Evolutionary conservation across 495 filamentous ascomycete genomes (phyloP), one percentile per base, ranked within the genome.

Genomic region (Talaromyces proteolyticus): DNA sequence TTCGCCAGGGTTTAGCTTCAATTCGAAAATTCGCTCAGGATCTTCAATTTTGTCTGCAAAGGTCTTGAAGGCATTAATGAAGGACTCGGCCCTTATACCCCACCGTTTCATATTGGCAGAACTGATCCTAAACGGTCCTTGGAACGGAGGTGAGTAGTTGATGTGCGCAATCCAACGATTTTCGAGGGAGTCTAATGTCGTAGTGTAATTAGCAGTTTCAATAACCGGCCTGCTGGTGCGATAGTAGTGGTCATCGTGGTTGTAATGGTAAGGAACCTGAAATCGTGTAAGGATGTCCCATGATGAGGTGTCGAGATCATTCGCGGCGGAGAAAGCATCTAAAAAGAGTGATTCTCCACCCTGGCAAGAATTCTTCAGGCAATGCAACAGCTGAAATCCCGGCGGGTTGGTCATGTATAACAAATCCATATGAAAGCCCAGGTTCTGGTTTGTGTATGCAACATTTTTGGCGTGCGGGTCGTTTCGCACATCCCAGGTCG

Each of bases 401-500:
- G 92, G 92, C 7, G 88, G 80, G 20, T 87, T 78, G 12, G 75
- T 68, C 73, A 92, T 85, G 72, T 97, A 97, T 60, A 95, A 75
- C 22, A 96, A 77, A 58, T 97, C 92, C 85, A 95, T 92, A 65
- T 97, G 92, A 34, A 93, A 80, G 16, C 86, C 87, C 1, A 96
- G 80, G 55, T 80, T 80, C 39, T 82, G 70, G 60, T 71, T 80
- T 3, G 91, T 96, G 68, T 97, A 95, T 12, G 92, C 92, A 6
- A 97, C 83, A 57, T 97, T 97, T 61, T 88, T 89, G 37, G 90
- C 87, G 40, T 84, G 54, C 2, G 86, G 81, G 25, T 90, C 82
- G 7, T 76, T 84, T 47, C 76, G 80, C 21, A 97, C 91, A 66
- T 96, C 88, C 87, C 89, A 96, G 1, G 89, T 95, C 39, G 67